Conservation (phyloP, 805 yeast species). For the Candida namnaoensis region DNA sequence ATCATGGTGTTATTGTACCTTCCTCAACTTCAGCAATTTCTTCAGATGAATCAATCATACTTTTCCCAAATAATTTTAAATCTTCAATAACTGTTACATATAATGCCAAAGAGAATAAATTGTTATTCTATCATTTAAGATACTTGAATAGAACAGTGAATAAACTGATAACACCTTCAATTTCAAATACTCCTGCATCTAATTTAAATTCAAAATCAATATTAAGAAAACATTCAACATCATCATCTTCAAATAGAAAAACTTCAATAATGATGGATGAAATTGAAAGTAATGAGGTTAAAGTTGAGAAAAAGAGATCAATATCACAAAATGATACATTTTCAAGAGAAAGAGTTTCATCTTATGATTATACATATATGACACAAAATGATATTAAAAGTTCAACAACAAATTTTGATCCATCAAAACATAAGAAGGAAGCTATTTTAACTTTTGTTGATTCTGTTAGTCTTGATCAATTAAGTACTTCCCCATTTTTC, state of each 20-base stretch:
- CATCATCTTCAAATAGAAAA: slow-evolving; percentile 13
- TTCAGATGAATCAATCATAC: slow-evolving; percentile 43
- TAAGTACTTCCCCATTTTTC: slow-evolving; percentile 21
- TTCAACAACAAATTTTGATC: slow-evolving; percentile 30
- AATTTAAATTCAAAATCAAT: too few relatives aligned
- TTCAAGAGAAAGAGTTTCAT: slow-evolving; percentile 36
- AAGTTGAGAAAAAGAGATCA: slow-evolving; percentile 18
- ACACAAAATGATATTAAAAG: slow-evolving; percentile 33
- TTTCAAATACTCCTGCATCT: too few relatives aligned
- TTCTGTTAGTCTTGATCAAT: slow-evolving; percentile 23
- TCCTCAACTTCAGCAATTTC: slow-evolving; percentile 62
- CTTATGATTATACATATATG: slow-evolving; percentile 31
- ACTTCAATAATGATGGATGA: slow-evolving; percentile 4
- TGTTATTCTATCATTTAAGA: slow-evolving; percentile 51
- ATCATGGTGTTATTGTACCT: slow-evolving; percentile 63
- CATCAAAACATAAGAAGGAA: slow-evolving; percentile 41
- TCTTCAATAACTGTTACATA: slow-evolving; percentile 48
- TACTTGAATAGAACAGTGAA: slow-evolving; percentile 3
- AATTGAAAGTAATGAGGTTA: slow-evolving; percentile 4
- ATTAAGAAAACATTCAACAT: slow-evolving; percentile 6
- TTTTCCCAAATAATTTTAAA: slow-evolving; percentile 37
- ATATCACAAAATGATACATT: slow-evolving; percentile 29
- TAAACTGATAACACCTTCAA: too few relatives aligned
- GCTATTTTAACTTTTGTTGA: slow-evolving; percentile 59
- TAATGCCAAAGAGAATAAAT: slow-evolving; percentile 32